phyloP scores from a whole-genome alignment of 305 asterid species.

The Fraxinus sp. region DNA sequence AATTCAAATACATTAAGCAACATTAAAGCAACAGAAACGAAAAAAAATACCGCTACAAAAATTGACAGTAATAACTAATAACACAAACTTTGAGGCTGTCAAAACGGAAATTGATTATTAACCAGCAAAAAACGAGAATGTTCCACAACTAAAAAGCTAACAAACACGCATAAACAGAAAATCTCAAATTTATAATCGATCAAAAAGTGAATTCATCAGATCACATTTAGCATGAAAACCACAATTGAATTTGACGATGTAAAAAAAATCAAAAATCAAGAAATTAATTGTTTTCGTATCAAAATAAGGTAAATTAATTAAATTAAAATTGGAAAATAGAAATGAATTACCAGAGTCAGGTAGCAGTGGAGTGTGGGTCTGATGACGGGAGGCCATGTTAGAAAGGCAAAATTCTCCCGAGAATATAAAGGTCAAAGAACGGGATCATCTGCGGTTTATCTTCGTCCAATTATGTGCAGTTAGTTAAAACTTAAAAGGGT shows the following conservation, averaged over 20 bases:
- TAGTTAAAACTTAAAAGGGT: not conserved
- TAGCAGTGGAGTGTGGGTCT: slow-evolving; percentile 58
- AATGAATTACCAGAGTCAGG: slow-evolving; percentile 58
- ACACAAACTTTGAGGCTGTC: not conserved
- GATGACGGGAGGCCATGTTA: slow-evolving; percentile 69
- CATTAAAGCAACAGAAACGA: not conserved
- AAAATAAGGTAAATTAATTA: not conserved
- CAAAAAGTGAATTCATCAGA: slow-evolving; percentile 8
- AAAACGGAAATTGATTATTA: not conserved
- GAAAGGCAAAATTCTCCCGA: slow-evolving; percentile 30
- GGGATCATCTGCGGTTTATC: slow-evolving; percentile 33
- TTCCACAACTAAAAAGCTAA: not conserved
- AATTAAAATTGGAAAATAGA: not conserved
- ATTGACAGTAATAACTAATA: not conserved
- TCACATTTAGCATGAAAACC: slow-evolving; percentile 23
- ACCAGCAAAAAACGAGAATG: not conserved
- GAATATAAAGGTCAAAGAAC: slow-evolving; percentile 23
- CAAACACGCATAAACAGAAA: not conserved
- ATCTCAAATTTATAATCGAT: not conserved
- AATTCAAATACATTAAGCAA: not conserved
- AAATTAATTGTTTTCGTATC: not conserved
- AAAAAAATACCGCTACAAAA: not conserved
- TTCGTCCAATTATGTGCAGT: slow-evolving; percentile 32
- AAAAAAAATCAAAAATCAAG: not conserved
- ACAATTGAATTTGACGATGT: slow-evolving; percentile 15